These are phyloP conservation scores for Yamadazyma olivae DNA, from an alignment of 805 yeast species.

Conservation along the genomic window DNA sequence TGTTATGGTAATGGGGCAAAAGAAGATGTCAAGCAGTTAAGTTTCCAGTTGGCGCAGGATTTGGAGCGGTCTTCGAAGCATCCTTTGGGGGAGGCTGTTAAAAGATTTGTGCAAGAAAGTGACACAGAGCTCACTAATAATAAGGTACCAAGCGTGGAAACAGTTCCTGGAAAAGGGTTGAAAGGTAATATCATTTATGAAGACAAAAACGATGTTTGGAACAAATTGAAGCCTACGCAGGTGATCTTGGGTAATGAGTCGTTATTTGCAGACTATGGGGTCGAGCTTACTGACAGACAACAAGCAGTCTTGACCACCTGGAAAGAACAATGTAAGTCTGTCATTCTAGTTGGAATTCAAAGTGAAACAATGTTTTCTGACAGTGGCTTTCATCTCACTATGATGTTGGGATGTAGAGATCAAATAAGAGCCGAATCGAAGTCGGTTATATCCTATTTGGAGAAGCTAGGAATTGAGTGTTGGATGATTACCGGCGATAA, in stretches of 20 bases:
- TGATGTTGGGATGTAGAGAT: constrained; percentile 60
- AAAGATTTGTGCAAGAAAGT: constrained; percentile 26
- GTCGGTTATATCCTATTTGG: constrained; percentile 39
- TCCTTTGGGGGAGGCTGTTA: constrained; percentile 63
- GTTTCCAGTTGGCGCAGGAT: constrained; percentile 52
- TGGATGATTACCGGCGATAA: constrained; percentile 84
- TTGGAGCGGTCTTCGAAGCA: constrained; percentile 65
- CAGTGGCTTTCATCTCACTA: constrained; percentile 33
- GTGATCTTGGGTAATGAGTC: constrained; percentile 61
- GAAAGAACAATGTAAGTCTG: constrained; percentile 65
- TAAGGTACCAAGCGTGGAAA: constrained; percentile 47
- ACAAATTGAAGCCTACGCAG: constrained; percentile 24
- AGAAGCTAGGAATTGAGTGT: constrained; percentile 48
- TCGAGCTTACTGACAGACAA: constrained; percentile 32
- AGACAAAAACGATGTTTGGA: constrained; percentile 26
- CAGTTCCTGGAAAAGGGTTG: constrained; percentile 60
- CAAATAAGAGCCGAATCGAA: constrained; percentile 56
- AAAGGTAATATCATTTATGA: constrained; percentile 38
- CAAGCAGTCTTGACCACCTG: constrained; percentile 41
- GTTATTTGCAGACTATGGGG: constrained; percentile 48
- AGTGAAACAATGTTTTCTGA: constrained; percentile 27
- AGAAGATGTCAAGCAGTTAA: constrained; percentile 13
- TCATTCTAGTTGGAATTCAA: constrained; percentile 51
- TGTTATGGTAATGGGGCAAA: constrained; percentile 11
- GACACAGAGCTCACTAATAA: constrained; percentile 22